Evolutionary conservation across 1,139 yeast genomes (phyloP), one percentile per base, ranked within the genome.

Genomic region (Blastobotrys aristatus): DNA sequence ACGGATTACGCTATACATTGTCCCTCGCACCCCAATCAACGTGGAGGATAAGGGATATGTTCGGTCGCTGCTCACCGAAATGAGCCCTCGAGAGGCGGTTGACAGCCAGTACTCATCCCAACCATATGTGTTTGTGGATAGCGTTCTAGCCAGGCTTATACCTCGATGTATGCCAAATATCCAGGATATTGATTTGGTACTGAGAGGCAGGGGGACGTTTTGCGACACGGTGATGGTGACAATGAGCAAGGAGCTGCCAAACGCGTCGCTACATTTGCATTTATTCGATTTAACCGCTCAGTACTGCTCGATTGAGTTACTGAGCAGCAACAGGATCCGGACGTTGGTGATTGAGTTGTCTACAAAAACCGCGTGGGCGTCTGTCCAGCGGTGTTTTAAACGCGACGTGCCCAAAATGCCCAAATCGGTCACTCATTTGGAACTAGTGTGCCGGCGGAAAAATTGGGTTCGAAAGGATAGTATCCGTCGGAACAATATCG

Each of bases 321-420:
- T 45, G 17, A 24, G 24, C 11, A 10, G 43, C 10, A 18, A 13
- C n/a, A 20, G 26, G n/a, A 18, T 45, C 4, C 33, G 29, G 31
- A 35, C 40, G 10, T 31, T 45, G 26, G 40, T 40, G 13, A 18
- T 45, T 2, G 34, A 41, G 2, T 36, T 40, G 31, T 31, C 40
- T 18, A 30, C 48, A 16, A 34, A 34, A 13, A 40, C 44, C 4
- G 26, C 35, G 14, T 45, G 48, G 48, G 20, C 44, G 7, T 45
- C 48, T 10, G 40, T 45, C 6, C 44, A 45, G 26, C 44, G 48
- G 14, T 37, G 40, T 7, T 40, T 45, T 34, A 45, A 45, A 16
- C 27, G 33, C 16, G 36, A 45, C n/a, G 4, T 2, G 11, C 48
- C 48, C 16, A 29, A 18, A 10, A 16, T 45, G 14, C 48, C 48